phyloP scores from a whole-genome alignment of 345 rosid species.

The Eucalyptus tenuipes region DNA sequence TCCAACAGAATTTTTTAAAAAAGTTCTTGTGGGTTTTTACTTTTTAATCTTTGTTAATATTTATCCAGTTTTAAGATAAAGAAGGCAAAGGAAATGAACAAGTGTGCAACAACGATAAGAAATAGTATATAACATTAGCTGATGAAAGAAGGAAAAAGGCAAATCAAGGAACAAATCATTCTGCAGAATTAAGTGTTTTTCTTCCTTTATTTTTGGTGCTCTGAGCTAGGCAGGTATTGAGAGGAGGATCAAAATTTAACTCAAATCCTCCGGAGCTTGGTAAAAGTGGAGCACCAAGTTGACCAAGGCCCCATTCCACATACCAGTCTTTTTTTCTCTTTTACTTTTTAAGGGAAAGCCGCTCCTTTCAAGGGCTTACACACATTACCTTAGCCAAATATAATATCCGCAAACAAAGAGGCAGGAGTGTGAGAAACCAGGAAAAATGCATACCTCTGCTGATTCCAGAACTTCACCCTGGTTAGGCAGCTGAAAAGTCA shows the following conservation, averaged over 20 bases:
- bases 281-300: neutral
- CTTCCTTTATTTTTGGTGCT: neutral
- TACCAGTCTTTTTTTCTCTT: neutral
- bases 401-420: neutral
- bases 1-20: neutral
- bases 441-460: slow-evolving; percentile 46
- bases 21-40: neutral
- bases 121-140: neutral
- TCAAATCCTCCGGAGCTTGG: neutral
- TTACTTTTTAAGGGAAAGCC: neutral
- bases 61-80: neutral
- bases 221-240: neutral
- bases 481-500: slow-evolving; percentile 68
- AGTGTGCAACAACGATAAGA: neutral
- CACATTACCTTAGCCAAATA: neutral
- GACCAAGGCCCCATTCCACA: neutral
- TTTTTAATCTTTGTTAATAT: neutral
- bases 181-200: neutral
- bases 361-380: neutral
- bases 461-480: slow-evolving; percentile 40
- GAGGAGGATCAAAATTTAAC: neutral
- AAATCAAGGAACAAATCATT: neutral
- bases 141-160: neutral
- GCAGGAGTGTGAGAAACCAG: neutral
- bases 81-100: neutral